Evolutionary conservation across 345 rosid genomes (phyloP).

Genomic region (Linum usitatissimum): DNA sequence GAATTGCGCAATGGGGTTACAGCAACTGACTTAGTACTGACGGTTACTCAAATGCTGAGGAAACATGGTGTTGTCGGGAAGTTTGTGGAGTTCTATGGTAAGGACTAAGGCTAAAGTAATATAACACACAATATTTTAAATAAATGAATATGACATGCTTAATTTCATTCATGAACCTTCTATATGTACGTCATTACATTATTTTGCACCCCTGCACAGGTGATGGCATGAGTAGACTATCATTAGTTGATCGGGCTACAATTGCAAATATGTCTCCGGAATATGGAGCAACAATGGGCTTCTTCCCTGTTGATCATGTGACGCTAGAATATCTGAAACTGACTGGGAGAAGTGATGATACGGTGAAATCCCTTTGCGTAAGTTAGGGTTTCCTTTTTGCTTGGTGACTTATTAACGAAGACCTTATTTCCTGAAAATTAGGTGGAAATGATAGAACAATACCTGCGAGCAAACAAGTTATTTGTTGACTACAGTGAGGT

Average conservation of each 20-base stretch:
- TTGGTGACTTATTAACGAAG: not conserved
- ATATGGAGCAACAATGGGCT: slow-evolving; percentile 29
- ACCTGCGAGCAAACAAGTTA: slow-evolving; percentile 2
- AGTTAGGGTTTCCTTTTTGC: not conserved
- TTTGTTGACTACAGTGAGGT: slow-evolving; percentile 6
- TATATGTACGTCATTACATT: not conserved
- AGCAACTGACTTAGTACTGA: slow-evolving; percentile 88
- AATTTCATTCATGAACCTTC: not conserved
- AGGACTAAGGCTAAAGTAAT: slow-evolving; percentile 1
- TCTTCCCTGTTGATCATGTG: slow-evolving; percentile 28
- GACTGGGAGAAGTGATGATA: slow-evolving; percentile 24
- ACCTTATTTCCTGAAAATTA: not conserved
- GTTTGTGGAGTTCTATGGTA: slow-evolving; percentile 29
- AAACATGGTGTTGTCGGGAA: slow-evolving; percentile 53
- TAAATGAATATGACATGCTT: no score
- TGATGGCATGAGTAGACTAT: slow-evolving; percentile 20
- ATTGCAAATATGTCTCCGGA: slow-evolving; percentile 29
- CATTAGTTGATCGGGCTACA: slow-evolving; percentile 27
- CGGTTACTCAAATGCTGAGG: slow-evolving; percentile 74
- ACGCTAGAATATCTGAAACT: slow-evolving; percentile 23
- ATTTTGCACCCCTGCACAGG: slow-evolving; percentile 3
- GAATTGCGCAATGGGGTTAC: slow-evolving; percentile 63
- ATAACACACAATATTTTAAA: not conserved
- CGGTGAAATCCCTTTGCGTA: slow-evolving; percentile 6
- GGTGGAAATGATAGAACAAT: slow-evolving; percentile 6